Evolutionary conservation across 2,329 filamentous ascomycete genomes (phyloP).

Genomic region (Aaosphaeria pasadenensis): DNA sequence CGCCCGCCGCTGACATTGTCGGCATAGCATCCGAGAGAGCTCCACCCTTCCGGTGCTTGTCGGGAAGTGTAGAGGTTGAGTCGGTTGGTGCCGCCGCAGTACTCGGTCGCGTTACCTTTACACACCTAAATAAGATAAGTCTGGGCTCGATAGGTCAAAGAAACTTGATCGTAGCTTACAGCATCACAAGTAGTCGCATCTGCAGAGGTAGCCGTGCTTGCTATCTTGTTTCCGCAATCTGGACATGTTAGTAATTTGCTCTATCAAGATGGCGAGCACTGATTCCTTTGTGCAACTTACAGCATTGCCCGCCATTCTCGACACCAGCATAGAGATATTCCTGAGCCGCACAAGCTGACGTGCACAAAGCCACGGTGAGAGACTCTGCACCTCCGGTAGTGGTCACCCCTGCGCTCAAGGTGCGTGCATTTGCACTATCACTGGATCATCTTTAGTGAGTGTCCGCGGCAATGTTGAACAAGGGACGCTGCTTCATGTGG

Average conservation of each 20-base stretch:
- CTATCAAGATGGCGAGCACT: not conserved
- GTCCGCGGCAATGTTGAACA: too few relatives aligned
- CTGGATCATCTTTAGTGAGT: constrained; percentile 11
- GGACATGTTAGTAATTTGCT: constrained; percentile 5
- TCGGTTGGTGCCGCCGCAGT: not conserved
- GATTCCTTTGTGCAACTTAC: constrained; percentile 3
- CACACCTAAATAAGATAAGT: constrained; percentile 8
- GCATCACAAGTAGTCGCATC: constrained; percentile 30
- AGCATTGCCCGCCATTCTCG: constrained; percentile 18
- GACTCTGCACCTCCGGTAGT: constrained; percentile 6
- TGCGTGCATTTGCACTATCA: constrained; percentile 7
- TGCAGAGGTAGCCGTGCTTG: constrained; percentile 10
- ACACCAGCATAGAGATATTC: constrained; percentile 16
- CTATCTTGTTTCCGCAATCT: constrained; percentile 15
- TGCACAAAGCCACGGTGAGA: constrained; percentile 15
- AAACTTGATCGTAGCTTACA: constrained; percentile 19
- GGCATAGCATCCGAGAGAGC: constrained; percentile 7
- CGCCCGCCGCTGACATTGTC: constrained; percentile 5
- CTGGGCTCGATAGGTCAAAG: not conserved
- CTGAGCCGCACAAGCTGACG: constrained; percentile 10
- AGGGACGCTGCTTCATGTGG: too few relatives aligned
- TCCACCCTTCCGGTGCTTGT: constrained; percentile 3
- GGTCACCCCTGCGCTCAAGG: constrained; percentile 6
- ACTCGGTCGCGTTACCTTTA: constrained; percentile 21
- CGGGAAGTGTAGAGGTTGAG: constrained; percentile 4